These are phyloP conservation scores for Przewalskia tangutica DNA, from an alignment of 257 asterid species.

Conservation along the genomic window DNA sequence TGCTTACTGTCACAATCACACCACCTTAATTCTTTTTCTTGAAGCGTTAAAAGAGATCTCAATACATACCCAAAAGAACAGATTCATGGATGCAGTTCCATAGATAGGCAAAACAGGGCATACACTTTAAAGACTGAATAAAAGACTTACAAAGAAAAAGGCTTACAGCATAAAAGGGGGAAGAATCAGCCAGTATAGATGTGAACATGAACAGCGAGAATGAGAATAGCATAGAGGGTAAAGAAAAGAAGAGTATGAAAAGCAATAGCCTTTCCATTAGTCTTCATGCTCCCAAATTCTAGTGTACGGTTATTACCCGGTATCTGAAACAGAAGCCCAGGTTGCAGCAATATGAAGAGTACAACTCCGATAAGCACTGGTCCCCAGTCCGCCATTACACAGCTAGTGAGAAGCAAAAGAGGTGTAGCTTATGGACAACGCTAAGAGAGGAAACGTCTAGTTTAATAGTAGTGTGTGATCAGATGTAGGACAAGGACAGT, in stretches of 20 bases:
- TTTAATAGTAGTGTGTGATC: background rate
- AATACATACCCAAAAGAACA: background rate
- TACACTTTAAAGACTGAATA: background rate
- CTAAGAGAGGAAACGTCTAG: background rate
- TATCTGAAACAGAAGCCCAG: constrained; percentile 66
- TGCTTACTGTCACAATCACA: background rate
- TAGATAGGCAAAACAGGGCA: background rate
- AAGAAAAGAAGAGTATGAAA: constrained; percentile 82
- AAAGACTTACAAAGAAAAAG: background rate
- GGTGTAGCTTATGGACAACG: background rate
- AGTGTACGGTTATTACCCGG: constrained; percentile 56
- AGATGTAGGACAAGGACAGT: background rate
- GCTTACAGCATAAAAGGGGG: background rate
- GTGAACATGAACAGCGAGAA: constrained; percentile 68
- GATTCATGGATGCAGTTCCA: background rate
- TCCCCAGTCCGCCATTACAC: constrained; percentile 83
- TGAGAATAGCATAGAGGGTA: constrained; percentile 54
- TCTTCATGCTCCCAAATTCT: constrained; percentile 77
- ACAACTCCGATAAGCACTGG: constrained; percentile 79
- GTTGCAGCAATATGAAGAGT: constrained; percentile 65
- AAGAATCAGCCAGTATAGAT: constrained; percentile 57
- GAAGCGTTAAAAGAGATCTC: background rate
- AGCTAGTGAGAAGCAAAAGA: background rate
- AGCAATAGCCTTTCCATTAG: constrained; percentile 74
- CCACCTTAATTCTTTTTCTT: background rate